phyloP scores from a whole-genome alignment of 352 stramenopile species.

The Pythium phragmiticola region DNA sequence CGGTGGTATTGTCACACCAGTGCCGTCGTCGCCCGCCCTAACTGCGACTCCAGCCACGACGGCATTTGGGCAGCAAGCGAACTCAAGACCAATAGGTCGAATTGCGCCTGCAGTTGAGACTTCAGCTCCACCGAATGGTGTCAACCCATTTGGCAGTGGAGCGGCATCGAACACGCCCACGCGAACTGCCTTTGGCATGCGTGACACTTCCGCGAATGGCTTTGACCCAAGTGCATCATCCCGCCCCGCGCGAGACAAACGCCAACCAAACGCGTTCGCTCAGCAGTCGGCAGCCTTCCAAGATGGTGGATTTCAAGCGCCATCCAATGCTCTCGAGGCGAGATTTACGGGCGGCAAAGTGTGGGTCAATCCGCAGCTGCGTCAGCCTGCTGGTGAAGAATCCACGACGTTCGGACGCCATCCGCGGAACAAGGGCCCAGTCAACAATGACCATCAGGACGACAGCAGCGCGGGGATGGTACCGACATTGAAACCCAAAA shows the following conservation, averaged over 20 bases:
- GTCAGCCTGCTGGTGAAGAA: neutral
- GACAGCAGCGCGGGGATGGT: neutral
- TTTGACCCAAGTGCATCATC: neutral
- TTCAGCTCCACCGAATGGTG: neutral
- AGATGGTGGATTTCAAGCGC: slow-evolving; percentile 5
- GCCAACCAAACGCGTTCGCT: slow-evolving; percentile 14
- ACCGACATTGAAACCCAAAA: slow-evolving; percentile 16
- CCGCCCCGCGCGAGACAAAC: slow-evolving; percentile 15
- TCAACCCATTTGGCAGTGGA: slow-evolving; percentile 18
- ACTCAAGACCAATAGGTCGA: neutral
- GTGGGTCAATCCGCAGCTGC: neutral
- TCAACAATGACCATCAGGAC: neutral
- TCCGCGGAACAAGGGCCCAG: slow-evolving; percentile 8
- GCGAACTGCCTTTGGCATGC: slow-evolving; percentile 18
- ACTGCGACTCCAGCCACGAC: neutral
- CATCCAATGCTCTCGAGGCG: slow-evolving; percentile 15
- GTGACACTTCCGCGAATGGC: neutral
- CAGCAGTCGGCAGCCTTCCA: slow-evolving; percentile 5
- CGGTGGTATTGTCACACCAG: slow-evolving; percentile 13
- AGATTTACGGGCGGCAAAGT: slow-evolving; percentile 14
- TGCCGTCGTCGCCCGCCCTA: neutral
- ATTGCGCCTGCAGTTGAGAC: neutral
- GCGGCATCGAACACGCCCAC: neutral
- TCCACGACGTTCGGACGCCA: slow-evolving; percentile 5
- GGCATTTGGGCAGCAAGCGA: slow-evolving; percentile 16